Evolutionary conservation across 352 stramenopile species (phyloP).

Genomic region (Thalassiosira ordinaria): DNA sequence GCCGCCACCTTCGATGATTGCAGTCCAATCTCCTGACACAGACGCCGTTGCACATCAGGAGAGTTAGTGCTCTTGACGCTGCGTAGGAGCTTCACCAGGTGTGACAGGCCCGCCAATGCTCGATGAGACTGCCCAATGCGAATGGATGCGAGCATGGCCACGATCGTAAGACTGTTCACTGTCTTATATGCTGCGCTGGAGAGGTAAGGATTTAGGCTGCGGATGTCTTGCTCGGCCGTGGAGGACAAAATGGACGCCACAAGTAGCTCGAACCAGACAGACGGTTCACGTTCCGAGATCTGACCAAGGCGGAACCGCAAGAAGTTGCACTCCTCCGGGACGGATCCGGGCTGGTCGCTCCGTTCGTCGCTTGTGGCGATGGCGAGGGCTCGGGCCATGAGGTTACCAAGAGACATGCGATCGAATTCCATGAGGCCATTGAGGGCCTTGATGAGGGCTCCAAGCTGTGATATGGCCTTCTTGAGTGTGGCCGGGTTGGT

Average conservation of each 20-base stretch:
- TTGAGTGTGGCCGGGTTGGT: slow-evolving; percentile 71
- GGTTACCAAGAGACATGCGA: slow-evolving; percentile 85
- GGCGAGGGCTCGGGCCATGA: slow-evolving; percentile 84
- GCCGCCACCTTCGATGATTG: slow-evolving; percentile 83
- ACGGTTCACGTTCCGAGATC: slow-evolving; percentile 84
- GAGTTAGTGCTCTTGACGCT: slow-evolving; percentile 74
- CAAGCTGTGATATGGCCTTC: slow-evolving; percentile 76
- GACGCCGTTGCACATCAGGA: slow-evolving; percentile 57
- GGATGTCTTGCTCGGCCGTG: slow-evolving; percentile 85
- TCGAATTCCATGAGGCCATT: slow-evolving; percentile 87
- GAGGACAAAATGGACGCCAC: slow-evolving; percentile 86
- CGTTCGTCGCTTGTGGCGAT: slow-evolving; percentile 87
- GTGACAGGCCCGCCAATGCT: slow-evolving; percentile 77
- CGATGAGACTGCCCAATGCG: slow-evolving; percentile 86
- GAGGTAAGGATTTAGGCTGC: slow-evolving; percentile 88
- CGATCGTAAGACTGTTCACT: slow-evolving; percentile 84
- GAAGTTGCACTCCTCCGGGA: slow-evolving; percentile 84
- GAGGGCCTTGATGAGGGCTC: slow-evolving; percentile 82
- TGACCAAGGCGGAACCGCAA: slow-evolving; percentile 84
- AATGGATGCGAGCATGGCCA: slow-evolving; percentile 88
- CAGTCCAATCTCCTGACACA: slow-evolving; percentile 85
- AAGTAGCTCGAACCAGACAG: slow-evolving; percentile 86
- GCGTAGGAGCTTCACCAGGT: slow-evolving; percentile 78
- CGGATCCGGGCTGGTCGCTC: slow-evolving; percentile 72
- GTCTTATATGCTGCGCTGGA: slow-evolving; percentile 84